These are phyloP conservation scores for Aureobasidium lini DNA, from an alignment of 2,329 filamentous ascomycete genomes.

Conservation along the genomic window DNA sequence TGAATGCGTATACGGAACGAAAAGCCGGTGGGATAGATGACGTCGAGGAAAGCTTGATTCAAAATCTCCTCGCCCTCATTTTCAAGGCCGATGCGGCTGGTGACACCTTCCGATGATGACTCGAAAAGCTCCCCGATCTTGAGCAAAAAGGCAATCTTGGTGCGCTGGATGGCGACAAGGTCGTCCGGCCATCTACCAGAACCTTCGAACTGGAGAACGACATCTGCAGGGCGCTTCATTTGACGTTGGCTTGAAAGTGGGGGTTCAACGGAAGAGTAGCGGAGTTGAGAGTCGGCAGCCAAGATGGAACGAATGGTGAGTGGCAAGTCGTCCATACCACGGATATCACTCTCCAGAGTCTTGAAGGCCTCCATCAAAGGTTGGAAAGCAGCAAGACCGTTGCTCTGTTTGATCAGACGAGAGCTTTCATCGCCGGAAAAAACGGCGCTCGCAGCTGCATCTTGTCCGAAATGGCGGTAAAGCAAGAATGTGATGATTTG, in stretches of 20 bases:
- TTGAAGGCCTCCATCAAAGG: conserved; percentile 62
- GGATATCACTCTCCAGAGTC: conserved; percentile 67
- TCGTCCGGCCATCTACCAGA: conserved; percentile 93
- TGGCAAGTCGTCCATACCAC: conserved; percentile 72
- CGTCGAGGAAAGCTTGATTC: conserved; percentile 76
- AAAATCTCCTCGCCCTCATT: conserved; percentile 60
- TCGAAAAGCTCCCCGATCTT: conserved; percentile 67
- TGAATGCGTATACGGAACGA: conserved; percentile 81
- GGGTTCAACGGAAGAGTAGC: conserved; percentile 59
- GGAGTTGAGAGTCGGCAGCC: conserved; percentile 62
- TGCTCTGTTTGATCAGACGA: conserved; percentile 33
- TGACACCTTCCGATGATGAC: conserved; percentile 52
- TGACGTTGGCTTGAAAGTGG: conserved; percentile 44
- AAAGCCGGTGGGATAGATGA: conserved; percentile 63
- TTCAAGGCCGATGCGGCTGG: conserved; percentile 70
- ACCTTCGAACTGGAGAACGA: conserved; percentile 85
- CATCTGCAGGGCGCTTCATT: conserved; percentile 55
- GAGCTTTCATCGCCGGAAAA: conserved; percentile 42
- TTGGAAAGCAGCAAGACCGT: conserved; percentile 52
- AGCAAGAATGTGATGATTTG: conserved; percentile 73
- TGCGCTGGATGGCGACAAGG: conserved; percentile 80
- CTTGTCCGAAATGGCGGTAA: conserved; percentile 57
- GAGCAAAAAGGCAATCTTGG: conserved; percentile 80
- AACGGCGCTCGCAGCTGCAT: conserved; percentile 41
- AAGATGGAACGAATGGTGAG: conserved; percentile 77